phyloP scores from a whole-genome alignment of 495 filamentous ascomycete genomes.

The Cercophora scortea region DNA sequence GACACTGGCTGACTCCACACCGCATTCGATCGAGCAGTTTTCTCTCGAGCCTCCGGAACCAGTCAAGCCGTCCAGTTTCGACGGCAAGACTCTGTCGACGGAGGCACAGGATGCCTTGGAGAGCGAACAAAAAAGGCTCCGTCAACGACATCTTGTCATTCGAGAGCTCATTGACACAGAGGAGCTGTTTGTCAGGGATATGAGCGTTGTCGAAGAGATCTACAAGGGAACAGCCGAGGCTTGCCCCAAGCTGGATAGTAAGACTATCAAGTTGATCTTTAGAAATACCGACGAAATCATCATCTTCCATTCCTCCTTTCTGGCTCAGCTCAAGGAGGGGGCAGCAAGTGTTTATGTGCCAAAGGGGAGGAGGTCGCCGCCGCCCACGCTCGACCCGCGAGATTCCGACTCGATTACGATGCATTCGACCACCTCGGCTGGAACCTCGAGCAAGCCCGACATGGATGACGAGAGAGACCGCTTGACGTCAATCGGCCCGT shows the following conservation, averaged over 20 bases:
- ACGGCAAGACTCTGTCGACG: slow-evolving; percentile 13
- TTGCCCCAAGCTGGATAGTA: slow-evolving; percentile 65
- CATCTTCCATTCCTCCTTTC: slow-evolving; percentile 69
- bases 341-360: slow-evolving; percentile 63
- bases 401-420: slow-evolving; percentile 28
- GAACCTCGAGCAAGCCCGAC: slow-evolving; percentile 22
- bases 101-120: slow-evolving; percentile 19
- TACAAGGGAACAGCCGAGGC: slow-evolving; percentile 91
- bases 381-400: slow-evolving; percentile 20
- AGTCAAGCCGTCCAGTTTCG: slow-evolving; percentile 7
- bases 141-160: slow-evolving; percentile 67
- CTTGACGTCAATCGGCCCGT: slow-evolving; percentile 67
- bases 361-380: slow-evolving; percentile 35
- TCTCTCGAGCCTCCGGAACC: slow-evolving; percentile 27
- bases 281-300: slow-evolving; percentile 83
- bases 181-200: slow-evolving; percentile 75
- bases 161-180: slow-evolving; percentile 92
- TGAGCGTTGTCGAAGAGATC: slow-evolving; percentile 93
- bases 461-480: slow-evolving; percentile 54
- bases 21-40: slow-evolving; percentile 25
- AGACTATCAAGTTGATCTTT: slow-evolving; percentile 83
- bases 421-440: slow-evolving; percentile 15
- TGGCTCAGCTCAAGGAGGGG: slow-evolving; percentile 69
- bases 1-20: slow-evolving; percentile 18
- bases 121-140: slow-evolving; percentile 39